phyloP scores from a whole-genome alignment of 129 eudicot genomes.

The Chrysanthemum lavandulifolium region DNA sequence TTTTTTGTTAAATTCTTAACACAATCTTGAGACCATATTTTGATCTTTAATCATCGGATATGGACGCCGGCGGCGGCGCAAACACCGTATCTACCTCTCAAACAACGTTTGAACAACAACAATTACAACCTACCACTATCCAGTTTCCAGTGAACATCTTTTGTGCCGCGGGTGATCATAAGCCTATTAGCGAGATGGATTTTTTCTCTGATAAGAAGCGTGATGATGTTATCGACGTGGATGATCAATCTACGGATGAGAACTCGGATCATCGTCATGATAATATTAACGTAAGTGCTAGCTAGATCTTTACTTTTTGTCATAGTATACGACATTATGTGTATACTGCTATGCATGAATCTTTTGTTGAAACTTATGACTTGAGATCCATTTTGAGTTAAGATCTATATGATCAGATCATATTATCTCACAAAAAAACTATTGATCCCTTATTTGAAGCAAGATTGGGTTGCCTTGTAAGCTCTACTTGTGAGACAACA shows the following conservation, averaged over 20 bases:
- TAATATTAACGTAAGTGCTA: constrained; percentile 47
- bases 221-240: neutral
- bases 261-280: constrained; percentile 24
- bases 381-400: too few relatives aligned
- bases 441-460: too few relatives aligned
- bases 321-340: neutral
- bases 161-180: constrained; percentile 28
- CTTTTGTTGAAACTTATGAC: too few relatives aligned
- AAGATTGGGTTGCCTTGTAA: too few relatives aligned
- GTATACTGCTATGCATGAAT: neutral
- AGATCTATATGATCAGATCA: too few relatives aligned
- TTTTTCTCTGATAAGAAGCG: constrained; percentile 44
- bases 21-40: too few relatives aligned
- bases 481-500: too few relatives aligned
- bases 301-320: neutral
- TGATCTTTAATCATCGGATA: neutral
- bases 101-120: constrained; percentile 14
- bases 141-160: constrained; percentile 50
- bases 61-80: constrained; percentile 25
- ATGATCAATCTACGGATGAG: constrained; percentile 17
- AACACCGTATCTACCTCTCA: constrained; percentile 10
- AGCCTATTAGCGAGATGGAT: constrained; percentile 47
- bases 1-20: too few relatives aligned
- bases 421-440: too few relatives aligned
- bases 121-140: constrained; percentile 19